Evolutionary conservation across 768 basidiomycete species (phyloP), one percentile per base, ranked within the genome.

Genomic region (Xerocomellus intermedius): DNA sequence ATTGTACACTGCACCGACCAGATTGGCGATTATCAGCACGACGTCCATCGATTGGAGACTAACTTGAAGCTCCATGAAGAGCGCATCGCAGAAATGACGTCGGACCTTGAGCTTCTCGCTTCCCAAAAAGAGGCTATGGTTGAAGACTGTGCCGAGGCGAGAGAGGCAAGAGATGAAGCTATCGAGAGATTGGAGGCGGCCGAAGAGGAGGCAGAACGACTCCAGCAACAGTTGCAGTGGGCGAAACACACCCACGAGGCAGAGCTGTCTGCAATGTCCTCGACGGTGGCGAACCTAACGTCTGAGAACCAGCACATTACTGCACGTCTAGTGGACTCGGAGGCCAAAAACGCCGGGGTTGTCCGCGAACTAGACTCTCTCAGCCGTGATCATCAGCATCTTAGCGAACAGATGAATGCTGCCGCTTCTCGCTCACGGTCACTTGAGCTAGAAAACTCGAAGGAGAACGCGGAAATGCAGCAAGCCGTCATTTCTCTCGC

Each of bases 101-200:
- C 66, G 17, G 91, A 93, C 61, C 68, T 90, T 54, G 89, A 89
- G 63, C 79, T 80, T 56, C 73, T 85, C 54, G 75, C 73, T 21
- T 78, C 82, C 5, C 81, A 91, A 74, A 89, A 86, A 67, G 82
- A 83, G 52, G 84, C 87, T 2, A 89, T 93, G 87, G 82, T 92
- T 0, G 89, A 91, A 58, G 91, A 93, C 64, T 92, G 91, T 62
- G 85, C 85, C 5, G 83, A 86, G 51, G 89, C 88, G 2, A 77
- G 91, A 50, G 86, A 86, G 51, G 81, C 85, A 21, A 77, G 91
- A 35, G 86, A 93, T 67, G 77, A 78, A 24, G 86, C 89, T 5
- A 66, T 84, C 41, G 63, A 66, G 50, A 74, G 73, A 55, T 68
- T 80, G 26, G 91, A 91, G 52, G 70, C 68, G n/a, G 66, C 85